Evolutionary conservation across 1,284 basidiomycete species (phyloP).

Genomic region (Leccinum pachyderme): DNA sequence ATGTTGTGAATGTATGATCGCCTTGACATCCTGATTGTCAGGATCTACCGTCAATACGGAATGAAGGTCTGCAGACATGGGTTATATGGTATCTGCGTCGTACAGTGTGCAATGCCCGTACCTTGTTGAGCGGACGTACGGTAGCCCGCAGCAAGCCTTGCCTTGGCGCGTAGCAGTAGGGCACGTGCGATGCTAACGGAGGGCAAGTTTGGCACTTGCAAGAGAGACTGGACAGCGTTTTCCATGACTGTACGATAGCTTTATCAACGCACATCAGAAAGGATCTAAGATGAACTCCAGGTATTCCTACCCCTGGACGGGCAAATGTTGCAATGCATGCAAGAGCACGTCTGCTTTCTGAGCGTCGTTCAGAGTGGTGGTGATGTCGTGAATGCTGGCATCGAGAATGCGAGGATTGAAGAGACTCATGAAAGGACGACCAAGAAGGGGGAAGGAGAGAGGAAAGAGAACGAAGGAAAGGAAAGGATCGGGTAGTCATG

Average conservation of each 20-base stretch:
- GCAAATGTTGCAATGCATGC: slow-evolving; percentile 56
- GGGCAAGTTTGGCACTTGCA: slow-evolving; percentile 53
- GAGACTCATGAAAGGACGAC: slow-evolving; percentile 42
- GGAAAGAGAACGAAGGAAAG: not conserved
- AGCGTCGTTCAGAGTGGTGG: slow-evolving; percentile 52
- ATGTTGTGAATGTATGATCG: slow-evolving; percentile 47
- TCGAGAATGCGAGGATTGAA: slow-evolving; percentile 75
- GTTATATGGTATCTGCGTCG: not conserved
- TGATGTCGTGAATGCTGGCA: slow-evolving; percentile 65
- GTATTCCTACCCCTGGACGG: slow-evolving; percentile 44
- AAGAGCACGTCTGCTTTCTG: slow-evolving; percentile 67
- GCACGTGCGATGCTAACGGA: slow-evolving; percentile 55
- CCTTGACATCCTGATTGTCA: slow-evolving; percentile 64
- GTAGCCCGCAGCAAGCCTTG: slow-evolving; percentile 56
- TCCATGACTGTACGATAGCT: slow-evolving; percentile 66
- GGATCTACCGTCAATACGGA: slow-evolving; percentile 63
- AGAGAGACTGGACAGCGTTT: slow-evolving; percentile 70
- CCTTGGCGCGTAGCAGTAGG: slow-evolving; percentile 61
- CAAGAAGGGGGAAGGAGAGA: not conserved
- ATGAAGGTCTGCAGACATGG: slow-evolving; percentile 51
- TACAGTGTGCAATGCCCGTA: slow-evolving; percentile 21
- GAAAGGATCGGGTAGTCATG: not conserved
- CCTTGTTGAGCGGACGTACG: slow-evolving; percentile 66
- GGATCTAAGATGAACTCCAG: slow-evolving; percentile 11
- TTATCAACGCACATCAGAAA: slow-evolving; percentile 7